Evolutionary conservation across 257 asterid species (phyloP).

Genomic region (Henckelia pumila): DNA sequence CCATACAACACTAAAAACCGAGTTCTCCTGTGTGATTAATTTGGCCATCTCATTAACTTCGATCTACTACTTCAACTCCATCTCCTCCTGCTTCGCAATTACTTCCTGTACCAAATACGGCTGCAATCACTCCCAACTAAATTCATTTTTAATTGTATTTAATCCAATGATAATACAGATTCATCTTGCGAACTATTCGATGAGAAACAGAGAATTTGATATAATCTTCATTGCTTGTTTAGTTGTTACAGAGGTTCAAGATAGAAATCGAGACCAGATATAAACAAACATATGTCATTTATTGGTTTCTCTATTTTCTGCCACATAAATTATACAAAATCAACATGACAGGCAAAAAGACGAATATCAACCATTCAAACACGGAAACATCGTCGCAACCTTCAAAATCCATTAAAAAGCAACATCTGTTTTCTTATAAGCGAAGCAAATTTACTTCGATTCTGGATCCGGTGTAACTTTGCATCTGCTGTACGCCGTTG

Average conservation of each 20-base stretch:
- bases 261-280: background rate
- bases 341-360: background rate
- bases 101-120: too few species aligned
- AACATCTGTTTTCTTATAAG: background rate
- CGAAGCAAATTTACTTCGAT: background rate
- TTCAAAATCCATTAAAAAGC: slow-evolving; percentile 24
- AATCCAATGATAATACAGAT: too few species aligned
- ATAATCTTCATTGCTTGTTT: background rate
- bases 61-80: background rate
- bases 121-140: too few species aligned
- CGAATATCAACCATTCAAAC: background rate
- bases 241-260: background rate
- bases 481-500: background rate
- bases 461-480: background rate
- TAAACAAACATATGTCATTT: background rate
- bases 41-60: background rate
- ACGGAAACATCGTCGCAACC: background rate
- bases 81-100: too few species aligned
- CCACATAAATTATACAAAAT: background rate
- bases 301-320: background rate
- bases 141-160: too few species aligned
- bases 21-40: background rate
- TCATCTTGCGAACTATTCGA: background rate
- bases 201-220: background rate
- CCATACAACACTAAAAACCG: too few species aligned